Evolutionary conservation across 768 basidiomycete genomes (phyloP).

Genomic region (Russula abietina): DNA sequence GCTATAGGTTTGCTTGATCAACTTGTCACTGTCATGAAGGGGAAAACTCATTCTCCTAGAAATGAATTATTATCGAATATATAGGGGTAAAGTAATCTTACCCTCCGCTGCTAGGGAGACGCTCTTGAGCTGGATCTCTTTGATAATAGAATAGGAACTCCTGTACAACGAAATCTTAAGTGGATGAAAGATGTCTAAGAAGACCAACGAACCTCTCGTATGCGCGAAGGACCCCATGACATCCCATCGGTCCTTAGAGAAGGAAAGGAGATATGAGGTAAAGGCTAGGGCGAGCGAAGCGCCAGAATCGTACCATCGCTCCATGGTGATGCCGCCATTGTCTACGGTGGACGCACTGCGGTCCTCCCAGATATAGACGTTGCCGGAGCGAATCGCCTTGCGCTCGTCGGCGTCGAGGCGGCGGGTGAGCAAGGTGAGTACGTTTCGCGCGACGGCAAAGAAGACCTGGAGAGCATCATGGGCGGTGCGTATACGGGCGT

Average conservation of each 20-base stretch:
- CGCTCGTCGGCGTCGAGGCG: constrained; percentile 71
- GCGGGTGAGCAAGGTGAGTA: constrained; percentile 67
- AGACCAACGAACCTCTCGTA: constrained; percentile 59
- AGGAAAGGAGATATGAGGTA: not conserved
- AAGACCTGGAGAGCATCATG: constrained; percentile 80
- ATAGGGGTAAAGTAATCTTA: constrained; percentile 6
- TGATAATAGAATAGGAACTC: constrained; percentile 86
- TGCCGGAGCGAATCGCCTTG: constrained; percentile 44
- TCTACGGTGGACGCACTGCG: constrained; percentile 65
- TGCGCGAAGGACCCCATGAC: constrained; percentile 77
- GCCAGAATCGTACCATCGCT: constrained; percentile 45
- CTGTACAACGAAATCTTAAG: constrained; percentile 33
- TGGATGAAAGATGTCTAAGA: not conserved
- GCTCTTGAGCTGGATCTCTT: constrained; percentile 28
- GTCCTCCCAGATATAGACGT: constrained; percentile 66
- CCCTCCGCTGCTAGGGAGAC: constrained; percentile 23
- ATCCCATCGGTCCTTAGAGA: constrained; percentile 56
- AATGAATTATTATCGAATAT: not conserved
- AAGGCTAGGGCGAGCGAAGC: not conserved
- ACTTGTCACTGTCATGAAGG: constrained; percentile 33
- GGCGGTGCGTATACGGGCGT: constrained; percentile 69
- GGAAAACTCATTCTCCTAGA: constrained; percentile 38
- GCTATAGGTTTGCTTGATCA: constrained; percentile 82
- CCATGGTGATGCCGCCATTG: constrained; percentile 73
- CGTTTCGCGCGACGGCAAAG: constrained; percentile 56